Conservation (phyloP, 139 green algal genomes). For the Pleodorina starrii region DNA sequence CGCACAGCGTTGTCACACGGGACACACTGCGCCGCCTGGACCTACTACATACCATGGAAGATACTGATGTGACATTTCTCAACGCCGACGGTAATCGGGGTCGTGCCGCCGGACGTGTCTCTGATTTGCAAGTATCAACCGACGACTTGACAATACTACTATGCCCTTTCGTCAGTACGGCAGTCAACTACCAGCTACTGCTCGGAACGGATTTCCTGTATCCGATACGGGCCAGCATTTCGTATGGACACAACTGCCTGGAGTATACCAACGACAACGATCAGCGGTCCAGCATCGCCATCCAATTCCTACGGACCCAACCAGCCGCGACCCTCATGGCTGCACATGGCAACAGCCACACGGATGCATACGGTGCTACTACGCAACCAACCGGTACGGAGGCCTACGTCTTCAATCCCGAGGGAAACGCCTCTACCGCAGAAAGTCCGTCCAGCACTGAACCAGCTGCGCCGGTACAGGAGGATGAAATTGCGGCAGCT, state of each 20-base stretch:
- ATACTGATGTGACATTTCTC: not conserved
- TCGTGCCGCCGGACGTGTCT: not conserved
- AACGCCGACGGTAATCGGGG: constrained; percentile 4
- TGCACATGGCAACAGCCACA: no score
- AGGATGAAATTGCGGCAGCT: no score
- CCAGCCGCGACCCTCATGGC: no score
- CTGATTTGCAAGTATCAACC: not conserved
- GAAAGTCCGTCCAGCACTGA: no score
- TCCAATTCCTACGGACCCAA: not conserved
- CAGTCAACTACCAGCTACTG: not conserved
- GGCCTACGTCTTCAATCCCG: no score
- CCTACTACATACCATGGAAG: not conserved
- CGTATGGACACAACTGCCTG: not conserved
- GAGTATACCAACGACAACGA: constrained; percentile 10
- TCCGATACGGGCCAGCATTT: not conserved
- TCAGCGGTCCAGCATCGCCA: not conserved
- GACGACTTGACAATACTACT: not conserved
- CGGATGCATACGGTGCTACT: no score
- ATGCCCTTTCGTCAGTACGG: not conserved
- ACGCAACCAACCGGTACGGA: no score
- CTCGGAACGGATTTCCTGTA: constrained; percentile 30
- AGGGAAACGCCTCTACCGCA: no score
- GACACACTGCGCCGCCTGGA: not conserved
- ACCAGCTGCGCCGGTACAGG: no score
- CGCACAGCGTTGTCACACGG: not conserved